Base-by-base conservation (phyloP, 257 asterid species). In the Craterostigma plantagineum region DNA sequence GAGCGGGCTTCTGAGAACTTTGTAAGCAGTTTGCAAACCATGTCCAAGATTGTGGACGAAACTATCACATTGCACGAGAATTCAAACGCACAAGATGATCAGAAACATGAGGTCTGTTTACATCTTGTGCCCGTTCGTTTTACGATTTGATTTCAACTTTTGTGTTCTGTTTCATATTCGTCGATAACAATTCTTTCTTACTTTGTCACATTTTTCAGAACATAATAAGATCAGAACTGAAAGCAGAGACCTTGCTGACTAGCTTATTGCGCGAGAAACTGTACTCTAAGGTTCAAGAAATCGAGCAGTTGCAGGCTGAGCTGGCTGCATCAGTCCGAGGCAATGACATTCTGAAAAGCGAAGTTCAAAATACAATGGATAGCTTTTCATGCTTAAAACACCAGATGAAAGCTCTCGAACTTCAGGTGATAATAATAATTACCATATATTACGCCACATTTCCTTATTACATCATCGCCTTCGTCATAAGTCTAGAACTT, bases 241-340 rank as follows among this genome's bases (percentile, higher is more conserved):
- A 60, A 63, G 82, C 93, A 10, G 99, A 91, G 74, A 70, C 78
- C 54, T 57, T 91, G 54, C 52, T 91, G 65, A 91, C 96, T 45
- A 61, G 61, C 48, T 65, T 91, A 59, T 50, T 91, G 58, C 70
- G 79, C 36, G 96, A 91, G 63, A 91, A 77, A 63, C 94, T 91
- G 52, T 80, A 77, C 60, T 64, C 93, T 17, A 76, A 71, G 59
- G 99, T 83, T 60, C 60, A 67, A 45, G 87, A 75, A 14, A 57
- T 68, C 45, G 96, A 91, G 61, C 99, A 80, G 64, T 71, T 80
- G 60, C 86, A 73, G 61, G 82, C 99, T 56, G 99, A 91, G 63
- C 72, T 91, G 50, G 96, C 96, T 48, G 78, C 94, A 48, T 72
- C 79, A 14, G 65, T 84, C 46, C 69, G 94, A 58, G 81, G 91